Evolutionary conservation across 2,329 filamentous ascomycete species (phyloP), one percentile per base, ranked within the genome.

Genomic region (Stemphylium lycopersici): DNA sequence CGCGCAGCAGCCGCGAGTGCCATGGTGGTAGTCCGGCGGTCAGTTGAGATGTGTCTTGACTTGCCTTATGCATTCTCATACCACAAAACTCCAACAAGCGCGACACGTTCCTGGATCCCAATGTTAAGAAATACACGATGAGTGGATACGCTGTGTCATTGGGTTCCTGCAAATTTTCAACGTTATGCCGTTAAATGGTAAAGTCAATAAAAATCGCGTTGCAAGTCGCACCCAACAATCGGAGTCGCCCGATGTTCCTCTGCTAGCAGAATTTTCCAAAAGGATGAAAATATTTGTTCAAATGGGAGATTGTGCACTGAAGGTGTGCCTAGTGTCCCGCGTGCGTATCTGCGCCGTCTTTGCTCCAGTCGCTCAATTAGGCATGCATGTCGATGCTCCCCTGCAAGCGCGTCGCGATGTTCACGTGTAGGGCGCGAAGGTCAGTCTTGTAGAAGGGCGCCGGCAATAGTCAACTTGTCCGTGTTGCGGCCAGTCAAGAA

Each of bases 71-170:
- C 24, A 20, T 6, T 12, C 26, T 40, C 26, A 48, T 41, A 18
- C 16, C 37, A 33, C 13, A 41, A 48, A 41, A n/a, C 24, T 24
- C 16, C 24, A 29, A 29, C 10, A 29, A 29, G 26, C 26, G 26
- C 26, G 26, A 29, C 26, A 29, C 26, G 26, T 29, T 43, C 37
- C 32, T 48, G 52, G 29, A 39, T 55, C 24, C 37, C 31, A 10
- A 40, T 22, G 52, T 56, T 20, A 58, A 32, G 51, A 50, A 29
- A 42, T 54, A 61, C 50, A 58, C 58, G 57, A 52, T 39, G 39
- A 52, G 66, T 70, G 67, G 68, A 63, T 65, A 51, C 55, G 20
- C 12, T 29, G 50, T 66, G 61, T 67, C 54, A 63, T 61, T 62
- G 56, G 45, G 20, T 49, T 46, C 22, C 40, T 62, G 59, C 56